Evolutionary conservation across 495 filamentous ascomycete genomes (phyloP).

Genomic region (Aspergillus saccharolyticus): DNA sequence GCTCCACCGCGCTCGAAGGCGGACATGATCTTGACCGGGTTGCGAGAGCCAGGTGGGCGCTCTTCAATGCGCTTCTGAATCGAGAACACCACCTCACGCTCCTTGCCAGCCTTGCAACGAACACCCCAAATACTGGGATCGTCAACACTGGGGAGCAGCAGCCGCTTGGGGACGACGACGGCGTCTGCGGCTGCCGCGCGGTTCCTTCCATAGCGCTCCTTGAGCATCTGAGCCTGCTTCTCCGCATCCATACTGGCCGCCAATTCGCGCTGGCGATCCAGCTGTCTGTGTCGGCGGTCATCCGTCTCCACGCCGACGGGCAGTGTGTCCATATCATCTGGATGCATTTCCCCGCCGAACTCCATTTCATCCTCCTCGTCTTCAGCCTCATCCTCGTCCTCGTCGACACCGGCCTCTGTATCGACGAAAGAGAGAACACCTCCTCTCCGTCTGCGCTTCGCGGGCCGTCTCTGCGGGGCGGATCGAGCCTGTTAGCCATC

Average conservation of each 20-base stretch:
- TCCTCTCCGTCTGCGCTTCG: conserved; percentile 68
- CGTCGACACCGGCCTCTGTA: conserved; percentile 94
- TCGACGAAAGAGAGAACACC: conserved; percentile 81
- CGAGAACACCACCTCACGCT: conserved; percentile 79
- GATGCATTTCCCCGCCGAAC: conserved; percentile 83
- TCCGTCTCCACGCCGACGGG: conserved; percentile 76
- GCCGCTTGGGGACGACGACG: conserved; percentile 74
- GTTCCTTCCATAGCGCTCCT: conserved; percentile 74
- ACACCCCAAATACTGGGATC: conserved; percentile 96
- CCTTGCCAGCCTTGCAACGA: conserved; percentile 89
- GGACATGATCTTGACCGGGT: conserved; percentile 72
- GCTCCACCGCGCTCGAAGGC: conserved; percentile 84
- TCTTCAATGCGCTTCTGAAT: conserved; percentile 87
- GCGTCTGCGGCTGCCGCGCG: conserved; percentile 51
- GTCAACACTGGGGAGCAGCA: conserved; percentile 88
- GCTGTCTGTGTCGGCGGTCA: conserved; percentile 87
- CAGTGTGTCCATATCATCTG: conserved; percentile 78
- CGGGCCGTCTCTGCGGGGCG: conserved; percentile 57
- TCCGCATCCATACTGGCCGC: conserved; percentile 85
- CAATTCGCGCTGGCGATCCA: conserved; percentile 85
- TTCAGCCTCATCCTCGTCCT: conserved; percentile 87
- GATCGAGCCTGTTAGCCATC: conserved; percentile 9
- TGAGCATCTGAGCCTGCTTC: conserved; percentile 80
- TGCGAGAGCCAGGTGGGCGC: conserved; percentile 58
- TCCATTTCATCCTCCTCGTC: conserved; percentile 84